Evolutionary conservation across 108 stramenopile species (phyloP).

Genomic region (Craspedostauros australis): DNA sequence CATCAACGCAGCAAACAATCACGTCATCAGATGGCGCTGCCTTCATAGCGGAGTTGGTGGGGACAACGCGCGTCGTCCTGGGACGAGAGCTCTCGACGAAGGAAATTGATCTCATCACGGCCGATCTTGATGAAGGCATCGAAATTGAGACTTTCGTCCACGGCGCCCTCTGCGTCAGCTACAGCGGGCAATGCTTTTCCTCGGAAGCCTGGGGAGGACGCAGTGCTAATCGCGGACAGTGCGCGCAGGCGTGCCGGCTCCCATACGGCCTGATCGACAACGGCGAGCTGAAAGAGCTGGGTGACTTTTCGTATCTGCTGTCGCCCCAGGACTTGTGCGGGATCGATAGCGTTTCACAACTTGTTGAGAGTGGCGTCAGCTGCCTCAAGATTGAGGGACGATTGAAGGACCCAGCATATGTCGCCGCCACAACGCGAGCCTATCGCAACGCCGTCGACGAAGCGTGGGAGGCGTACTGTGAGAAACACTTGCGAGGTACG

Average conservation of each 20-base stretch:
- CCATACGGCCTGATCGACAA: conserved; percentile 69
- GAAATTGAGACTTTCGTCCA: conserved; percentile 80
- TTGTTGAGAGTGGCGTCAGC: conserved; percentile 56
- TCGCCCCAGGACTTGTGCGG: conserved; percentile 79
- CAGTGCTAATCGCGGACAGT: conserved; percentile 70
- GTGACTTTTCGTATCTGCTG: conserved; percentile 50
- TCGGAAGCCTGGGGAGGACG: conserved; percentile 71
- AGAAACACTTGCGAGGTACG: conserved; percentile 17
- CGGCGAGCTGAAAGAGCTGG: conserved; percentile 48
- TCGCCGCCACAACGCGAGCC: conserved; percentile 70
- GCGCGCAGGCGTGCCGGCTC: conserved; percentile 74
- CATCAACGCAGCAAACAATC: conserved; percentile 69
- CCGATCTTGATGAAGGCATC: conserved; percentile 16
- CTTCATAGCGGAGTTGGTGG: conserved; percentile 34
- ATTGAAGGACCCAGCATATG: conserved; percentile 68
- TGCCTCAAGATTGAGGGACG: conserved; percentile 83
- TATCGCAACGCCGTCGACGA: conserved; percentile 71
- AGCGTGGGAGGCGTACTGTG: conserved; percentile 49
- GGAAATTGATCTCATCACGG: conserved; percentile 44
- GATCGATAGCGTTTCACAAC: conserved; percentile 52
- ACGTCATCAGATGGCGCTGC: conserved; percentile 59
- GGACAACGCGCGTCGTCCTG: conserved; percentile 54
- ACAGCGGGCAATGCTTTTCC: conserved; percentile 69
- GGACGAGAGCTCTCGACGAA: conserved; percentile 51
- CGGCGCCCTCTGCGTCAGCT: conserved; percentile 70